Conservation (phyloP, 2,329 filamentous ascomycete genomes). For the Penicillium hesseltinei region DNA sequence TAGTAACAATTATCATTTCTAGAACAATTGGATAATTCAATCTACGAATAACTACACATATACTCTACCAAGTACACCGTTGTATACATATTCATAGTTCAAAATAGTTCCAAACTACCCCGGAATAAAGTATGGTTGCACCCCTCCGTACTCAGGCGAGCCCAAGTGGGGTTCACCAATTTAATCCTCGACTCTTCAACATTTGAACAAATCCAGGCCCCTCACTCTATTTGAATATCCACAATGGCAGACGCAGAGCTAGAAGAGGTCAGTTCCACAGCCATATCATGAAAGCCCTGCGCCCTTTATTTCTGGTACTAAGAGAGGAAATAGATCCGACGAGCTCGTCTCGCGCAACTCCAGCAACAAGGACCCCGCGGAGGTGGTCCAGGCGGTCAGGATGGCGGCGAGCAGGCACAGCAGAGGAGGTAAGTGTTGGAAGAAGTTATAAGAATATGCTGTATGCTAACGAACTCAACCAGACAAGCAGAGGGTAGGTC, state of each 20-base stretch:
- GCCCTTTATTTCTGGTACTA: background rate
- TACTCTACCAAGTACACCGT: background rate
- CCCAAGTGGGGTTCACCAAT: constrained; percentile 21
- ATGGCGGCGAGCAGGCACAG: constrained; percentile 55
- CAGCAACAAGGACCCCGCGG: constrained; percentile 62
- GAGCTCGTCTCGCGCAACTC: constrained; percentile 89
- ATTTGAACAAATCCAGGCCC: background rate
- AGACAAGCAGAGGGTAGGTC: constrained; percentile 37
- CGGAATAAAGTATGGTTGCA: background rate
- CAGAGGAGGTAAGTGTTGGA: constrained; percentile 58
- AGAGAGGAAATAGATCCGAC: constrained; percentile 65
- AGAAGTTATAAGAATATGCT: background rate
- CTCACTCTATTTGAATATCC: background rate
- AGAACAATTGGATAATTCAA: background rate
- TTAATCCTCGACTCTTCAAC: constrained; percentile 13
- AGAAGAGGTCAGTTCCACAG: constrained; percentile 52
- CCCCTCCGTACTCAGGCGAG: constrained; percentile 21
- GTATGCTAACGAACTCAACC: constrained; percentile 1
- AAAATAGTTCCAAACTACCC: background rate
- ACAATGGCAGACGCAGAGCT: constrained; percentile 65
- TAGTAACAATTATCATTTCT: background rate
- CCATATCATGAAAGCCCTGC: background rate
- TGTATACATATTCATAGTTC: background rate
- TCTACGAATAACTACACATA: background rate
- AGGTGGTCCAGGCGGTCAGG: constrained; percentile 49